Percentiles rank a stretch among this genome's conserved stretches.
Conservation (phyloP, 208 protist species). For the Trypanosoma mega region DNA sequence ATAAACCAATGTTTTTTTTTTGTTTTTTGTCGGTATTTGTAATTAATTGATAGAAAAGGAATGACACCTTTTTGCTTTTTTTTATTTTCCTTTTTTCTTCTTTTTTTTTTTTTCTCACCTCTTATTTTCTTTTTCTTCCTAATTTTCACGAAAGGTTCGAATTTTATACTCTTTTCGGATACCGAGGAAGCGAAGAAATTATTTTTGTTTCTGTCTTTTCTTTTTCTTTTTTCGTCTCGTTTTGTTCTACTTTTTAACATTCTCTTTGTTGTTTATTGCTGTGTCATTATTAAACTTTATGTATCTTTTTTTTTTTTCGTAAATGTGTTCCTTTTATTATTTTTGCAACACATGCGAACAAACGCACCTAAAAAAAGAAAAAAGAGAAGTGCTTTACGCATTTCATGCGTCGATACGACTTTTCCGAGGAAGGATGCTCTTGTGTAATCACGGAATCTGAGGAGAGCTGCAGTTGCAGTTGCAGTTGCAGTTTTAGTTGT, state of each 20-base stretch:
- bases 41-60: too few relatives aligned
- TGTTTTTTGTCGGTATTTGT: too few relatives aligned
- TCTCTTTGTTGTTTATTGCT: constrained; percentile 5
- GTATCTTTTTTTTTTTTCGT: constrained; percentile 6
- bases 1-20: too few relatives aligned
- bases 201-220: constrained; percentile 11
- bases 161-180: too few relatives aligned
- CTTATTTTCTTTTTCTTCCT: too few relatives aligned
- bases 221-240: constrained; percentile 20
- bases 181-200: too few relatives aligned
- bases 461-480: constrained; percentile 4
- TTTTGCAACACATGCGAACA: too few relatives aligned
- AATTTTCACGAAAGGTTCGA: too few relatives aligned
- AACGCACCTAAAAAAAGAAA: too few relatives aligned
- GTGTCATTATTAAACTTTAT: constrained; percentile 10
- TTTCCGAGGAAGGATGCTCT: constrained; percentile 2
- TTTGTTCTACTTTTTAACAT: background rate
- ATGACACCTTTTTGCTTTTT: too few relatives aligned
- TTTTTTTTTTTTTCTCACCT: constrained; percentile 26
- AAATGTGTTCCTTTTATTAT: constrained; percentile 11
- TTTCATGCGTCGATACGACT: background rate
- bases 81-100: constrained; percentile 6
- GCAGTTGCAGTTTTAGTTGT: constrained; percentile 7
- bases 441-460: constrained; percentile 2
- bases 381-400: too few relatives aligned